Evolutionary conservation across 129 eudicot species (phyloP).

Genomic region (Kitagawia praeruptora): DNA sequence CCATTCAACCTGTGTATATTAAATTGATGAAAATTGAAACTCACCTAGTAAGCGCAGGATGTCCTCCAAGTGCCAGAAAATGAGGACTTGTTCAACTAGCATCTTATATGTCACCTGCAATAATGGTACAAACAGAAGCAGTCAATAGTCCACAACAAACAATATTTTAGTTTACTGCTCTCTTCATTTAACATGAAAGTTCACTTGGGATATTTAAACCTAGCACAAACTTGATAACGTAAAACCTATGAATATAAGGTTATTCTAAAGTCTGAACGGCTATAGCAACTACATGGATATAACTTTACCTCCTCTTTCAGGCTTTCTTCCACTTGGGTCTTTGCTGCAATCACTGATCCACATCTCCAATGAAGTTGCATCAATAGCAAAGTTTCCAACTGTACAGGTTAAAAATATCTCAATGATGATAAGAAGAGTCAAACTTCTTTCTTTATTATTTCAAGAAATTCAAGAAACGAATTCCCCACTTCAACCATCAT

Average conservation of each 20-base stretch:
- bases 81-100: constrained; percentile 27
- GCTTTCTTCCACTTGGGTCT: constrained; percentile 58
- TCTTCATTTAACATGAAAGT: constrained; percentile 6
- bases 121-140: constrained; percentile 36
- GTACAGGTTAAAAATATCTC: constrained; percentile 51
- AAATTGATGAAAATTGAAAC: constrained; percentile 23
- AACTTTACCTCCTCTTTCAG: constrained; percentile 45
- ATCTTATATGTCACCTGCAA: constrained; percentile 28
- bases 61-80: constrained; percentile 71
- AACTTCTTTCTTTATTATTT: constrained; percentile 59
- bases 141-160: constrained; percentile 22
- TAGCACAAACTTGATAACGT: constrained; percentile 16
- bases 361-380: constrained; percentile 54
- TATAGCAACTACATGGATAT: constrained; percentile 38
- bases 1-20: constrained; percentile 10
- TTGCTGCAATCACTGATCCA: constrained; percentile 61
- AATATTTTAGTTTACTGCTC: constrained; percentile 14
- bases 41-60: constrained; percentile 32
- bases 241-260: constrained; percentile 9
- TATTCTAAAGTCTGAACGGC: not conserved
- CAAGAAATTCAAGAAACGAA: constrained; percentile 61
- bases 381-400: constrained; percentile 32
- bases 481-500: constrained; percentile 60
- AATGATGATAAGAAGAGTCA: constrained; percentile 50
- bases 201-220: constrained; percentile 19